A percentile compares a stretch with the other conserved stretches of the same genome.
phyloP scores from a whole-genome alignment of 352 stramenopile species.

The Elongisporangium senticosum region DNA sequence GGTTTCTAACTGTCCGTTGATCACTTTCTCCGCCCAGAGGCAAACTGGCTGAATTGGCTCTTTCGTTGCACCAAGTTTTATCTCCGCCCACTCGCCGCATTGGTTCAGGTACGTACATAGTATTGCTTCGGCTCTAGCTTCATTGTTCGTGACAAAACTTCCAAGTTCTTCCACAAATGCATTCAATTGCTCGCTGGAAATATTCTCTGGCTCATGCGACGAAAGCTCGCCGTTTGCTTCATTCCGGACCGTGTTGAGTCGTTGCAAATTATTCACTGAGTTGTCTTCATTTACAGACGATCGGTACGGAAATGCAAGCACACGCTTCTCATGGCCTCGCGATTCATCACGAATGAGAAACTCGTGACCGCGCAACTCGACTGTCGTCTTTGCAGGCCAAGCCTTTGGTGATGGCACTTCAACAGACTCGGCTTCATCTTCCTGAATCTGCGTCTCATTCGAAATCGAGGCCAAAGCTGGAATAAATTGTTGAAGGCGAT shows the following conservation, averaged over 20 bases:
- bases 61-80: constrained; percentile 20
- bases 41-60: constrained; percentile 34
- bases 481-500: constrained; percentile 41
- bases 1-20: constrained; percentile 28
- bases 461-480: constrained; percentile 5
- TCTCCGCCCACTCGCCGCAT: constrained; percentile 47
- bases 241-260: neutral
- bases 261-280: neutral
- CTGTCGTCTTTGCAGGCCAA: neutral
- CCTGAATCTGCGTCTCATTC: neutral
- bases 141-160: neutral
- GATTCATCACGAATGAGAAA: neutral
- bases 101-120: constrained; percentile 42
- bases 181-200: constrained; percentile 10
- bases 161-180: constrained; percentile 6
- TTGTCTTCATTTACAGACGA: neutral
- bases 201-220: neutral
- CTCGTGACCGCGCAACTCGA: neutral
- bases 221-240: neutral
- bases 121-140: neutral
- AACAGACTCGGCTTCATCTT: neutral
- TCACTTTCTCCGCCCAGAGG: constrained; percentile 50
- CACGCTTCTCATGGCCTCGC: neutral
- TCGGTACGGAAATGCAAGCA: neutral
- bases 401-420: neutral